Evolutionary conservation across 768 basidiomycete genomes (phyloP), one percentile per base, ranked within the genome.

Genomic region (Kwoniella bestiolae): DNA sequence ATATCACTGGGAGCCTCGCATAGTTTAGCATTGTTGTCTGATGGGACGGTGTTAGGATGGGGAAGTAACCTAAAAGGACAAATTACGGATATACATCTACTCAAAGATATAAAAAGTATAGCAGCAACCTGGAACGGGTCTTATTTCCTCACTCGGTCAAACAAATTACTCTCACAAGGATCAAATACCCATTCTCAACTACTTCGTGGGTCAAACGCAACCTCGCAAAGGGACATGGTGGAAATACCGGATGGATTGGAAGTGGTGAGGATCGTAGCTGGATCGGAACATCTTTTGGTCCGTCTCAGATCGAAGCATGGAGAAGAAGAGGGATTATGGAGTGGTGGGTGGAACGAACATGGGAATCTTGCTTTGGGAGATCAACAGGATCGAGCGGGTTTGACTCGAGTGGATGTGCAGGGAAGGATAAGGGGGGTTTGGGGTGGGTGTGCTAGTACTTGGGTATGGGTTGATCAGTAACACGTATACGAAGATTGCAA

Each of bases 311-410:
- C 18, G 5, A 67, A 58, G 7, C 66, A 71, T 1, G 85, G 86
- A 5, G 69, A 41, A 9, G 71, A 57, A n/a, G 69, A 69, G 1
- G 85, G 86, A 68, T 85, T 94, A 0, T 91, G 87, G 86, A 91
- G 87, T 0, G 96, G 94, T 91, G 95, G 95, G 0, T 98, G 95
- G 94, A 98, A 97, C 79, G 95, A 98, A 79, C 95, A 97, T 77
- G 95, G 95, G 6, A 98, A 96, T 79, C 83, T 97, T 28, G 93
- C 91, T 0, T 74, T 87, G 25, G 89, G 88, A 0, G 83, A 84
- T 35, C 86, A 28, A 75, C 16, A 88, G 89, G 16, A 77, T 82
- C 11, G 85, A 81, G 67, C 74, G 91, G 11, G 28, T 9, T 89
- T 89, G 87, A 85, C 87, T 0, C 71, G 74, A 5, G 56, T 72